Conservation (phyloP, 768 basidiomycete genomes). For the Megacollybia marginata region DNA sequence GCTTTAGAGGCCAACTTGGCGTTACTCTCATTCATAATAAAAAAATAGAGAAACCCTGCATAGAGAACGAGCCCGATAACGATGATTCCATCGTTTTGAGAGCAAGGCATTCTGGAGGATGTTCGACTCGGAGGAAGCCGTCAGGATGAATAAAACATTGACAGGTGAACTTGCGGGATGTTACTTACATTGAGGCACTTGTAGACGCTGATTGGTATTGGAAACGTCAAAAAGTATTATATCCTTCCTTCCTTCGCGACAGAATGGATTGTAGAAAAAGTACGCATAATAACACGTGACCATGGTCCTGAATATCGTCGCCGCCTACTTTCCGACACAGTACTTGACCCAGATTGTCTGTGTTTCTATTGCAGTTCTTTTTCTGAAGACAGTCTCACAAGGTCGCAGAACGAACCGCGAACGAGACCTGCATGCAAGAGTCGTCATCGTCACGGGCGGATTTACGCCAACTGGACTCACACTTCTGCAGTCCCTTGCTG, state of each 20-base stretch:
- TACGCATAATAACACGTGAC: not conserved
- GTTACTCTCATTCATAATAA: too few relatives aligned
- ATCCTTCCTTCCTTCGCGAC: too few relatives aligned
- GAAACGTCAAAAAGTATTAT: too few relatives aligned
- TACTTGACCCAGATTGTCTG: conserved; percentile 50
- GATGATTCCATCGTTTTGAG: too few relatives aligned
- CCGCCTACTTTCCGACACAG: conserved; percentile 41
- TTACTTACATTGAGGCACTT: too few relatives aligned
- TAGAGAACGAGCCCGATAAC: too few relatives aligned
- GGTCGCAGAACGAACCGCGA: conserved; percentile 68
- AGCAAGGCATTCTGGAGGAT: too few relatives aligned
- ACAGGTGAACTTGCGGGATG: too few relatives aligned
- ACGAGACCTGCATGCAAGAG: conserved; percentile 66
- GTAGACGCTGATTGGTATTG: too few relatives aligned
- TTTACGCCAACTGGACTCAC: conserved; percentile 71
- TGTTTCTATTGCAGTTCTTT: conserved; percentile 34
- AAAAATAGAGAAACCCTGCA: too few relatives aligned
- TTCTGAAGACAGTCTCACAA: conserved; percentile 55
- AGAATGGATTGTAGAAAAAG: not conserved
- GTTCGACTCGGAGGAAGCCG: too few relatives aligned
- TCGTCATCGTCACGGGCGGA: conserved; percentile 67
- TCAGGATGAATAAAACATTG: too few relatives aligned
- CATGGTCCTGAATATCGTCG: conserved; percentile 51
- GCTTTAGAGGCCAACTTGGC: conserved; percentile 3
- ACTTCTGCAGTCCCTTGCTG: conserved; percentile 56